A percentile compares a stretch with the other conserved stretches of the same genome.
These are phyloP conservation scores for peach (Prunus persica) DNA, from an alignment of 306 rosid species.

Conservation along the genomic window DNA sequence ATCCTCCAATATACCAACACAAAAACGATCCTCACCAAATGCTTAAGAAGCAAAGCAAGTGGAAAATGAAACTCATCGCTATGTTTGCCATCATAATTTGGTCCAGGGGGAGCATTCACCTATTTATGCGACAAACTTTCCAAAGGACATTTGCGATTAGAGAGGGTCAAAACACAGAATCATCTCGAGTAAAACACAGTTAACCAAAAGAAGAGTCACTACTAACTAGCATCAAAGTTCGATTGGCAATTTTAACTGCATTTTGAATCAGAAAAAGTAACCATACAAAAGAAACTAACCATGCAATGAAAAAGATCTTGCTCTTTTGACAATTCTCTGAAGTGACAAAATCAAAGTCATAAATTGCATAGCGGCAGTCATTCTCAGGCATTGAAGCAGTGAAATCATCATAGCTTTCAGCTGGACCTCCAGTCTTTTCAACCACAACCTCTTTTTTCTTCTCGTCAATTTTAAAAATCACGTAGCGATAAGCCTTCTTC, in stretches of 20 bases:
- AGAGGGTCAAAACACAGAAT: neutral
- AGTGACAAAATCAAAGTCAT: constrained; percentile 69
- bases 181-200: neutral
- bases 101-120: neutral
- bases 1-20: neutral
- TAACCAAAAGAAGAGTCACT: neutral
- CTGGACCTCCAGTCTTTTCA: constrained; percentile 76
- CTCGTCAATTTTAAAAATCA: constrained; percentile 81
- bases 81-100: neutral
- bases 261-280: neutral
- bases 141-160: neutral
- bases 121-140: neutral
- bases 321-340: constrained; percentile 82
- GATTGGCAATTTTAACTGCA: neutral
- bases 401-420: constrained; percentile 77
- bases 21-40: neutral
- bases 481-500: constrained; percentile 73
- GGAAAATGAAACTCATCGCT: too few relatives aligned
- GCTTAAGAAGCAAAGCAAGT: constrained; percentile 1
- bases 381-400: constrained; percentile 72
- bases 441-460: constrained; percentile 74
- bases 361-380: constrained; percentile 81
- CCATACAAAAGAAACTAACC: constrained; percentile 48
- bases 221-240: neutral
- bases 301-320: constrained; percentile 72